Percentiles rank a stretch among this genome's conserved stretches.
These are phyloP conservation scores for Lasiosphaeria hispida DNA, from an alignment of 495 filamentous ascomycete species.

Conservation along the genomic window DNA sequence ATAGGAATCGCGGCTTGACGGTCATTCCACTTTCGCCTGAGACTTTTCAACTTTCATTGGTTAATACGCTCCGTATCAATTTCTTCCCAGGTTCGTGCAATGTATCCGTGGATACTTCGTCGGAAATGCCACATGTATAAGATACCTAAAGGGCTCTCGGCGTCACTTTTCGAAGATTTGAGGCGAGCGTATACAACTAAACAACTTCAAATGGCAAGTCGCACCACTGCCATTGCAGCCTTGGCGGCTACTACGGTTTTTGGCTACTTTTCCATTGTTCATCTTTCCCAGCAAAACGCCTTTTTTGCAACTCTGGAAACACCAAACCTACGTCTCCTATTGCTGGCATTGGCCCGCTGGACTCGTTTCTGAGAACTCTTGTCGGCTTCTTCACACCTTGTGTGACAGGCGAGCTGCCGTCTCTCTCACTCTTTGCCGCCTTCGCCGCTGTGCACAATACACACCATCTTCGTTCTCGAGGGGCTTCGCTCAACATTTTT, in stretches of 20 bases:
- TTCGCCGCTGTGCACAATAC: not conserved
- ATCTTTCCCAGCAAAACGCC: not conserved
- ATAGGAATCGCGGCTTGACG: too few species aligned
- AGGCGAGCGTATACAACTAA: too few species aligned
- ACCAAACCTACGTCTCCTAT: not conserved
- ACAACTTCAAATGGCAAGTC: not conserved
- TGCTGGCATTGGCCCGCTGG: not conserved
- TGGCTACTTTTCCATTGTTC: not conserved
- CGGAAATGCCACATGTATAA: too few species aligned
- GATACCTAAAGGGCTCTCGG: too few species aligned
- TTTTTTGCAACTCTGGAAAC: not conserved
- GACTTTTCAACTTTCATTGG: too few species aligned
- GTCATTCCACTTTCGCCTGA: too few species aligned
- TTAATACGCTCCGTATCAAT: too few species aligned
- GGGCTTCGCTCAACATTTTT: not conserved
- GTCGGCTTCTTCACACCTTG: not conserved
- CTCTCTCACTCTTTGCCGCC: not conserved
- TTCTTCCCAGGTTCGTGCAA: too few species aligned
- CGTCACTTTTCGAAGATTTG: too few species aligned
- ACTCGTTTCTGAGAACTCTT: not conserved
- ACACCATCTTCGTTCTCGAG: constrained; percentile 1
- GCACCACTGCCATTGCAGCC: not conserved
- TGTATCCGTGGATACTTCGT: too few species aligned
- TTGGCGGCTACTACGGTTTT: not conserved
- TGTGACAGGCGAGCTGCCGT: not conserved